Evolutionary conservation across 176 grass and related monocot genomes (phyloP), one percentile per base, ranked within the genome.

Genomic region (Canna indica): DNA sequence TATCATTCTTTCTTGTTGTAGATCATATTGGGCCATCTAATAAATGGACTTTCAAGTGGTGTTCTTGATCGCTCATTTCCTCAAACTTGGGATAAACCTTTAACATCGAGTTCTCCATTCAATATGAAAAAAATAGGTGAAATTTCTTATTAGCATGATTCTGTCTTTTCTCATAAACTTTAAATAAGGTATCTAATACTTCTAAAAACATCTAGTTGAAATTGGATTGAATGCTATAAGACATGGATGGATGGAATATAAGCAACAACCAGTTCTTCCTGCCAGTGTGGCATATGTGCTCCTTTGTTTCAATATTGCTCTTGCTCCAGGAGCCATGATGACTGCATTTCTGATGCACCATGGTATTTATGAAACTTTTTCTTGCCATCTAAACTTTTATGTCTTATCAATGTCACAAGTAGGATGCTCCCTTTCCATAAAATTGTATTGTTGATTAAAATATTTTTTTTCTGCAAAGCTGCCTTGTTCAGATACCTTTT

Each of bases 201-300:
- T 62, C 15, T 24, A 54, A 26, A 10, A 16, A 28, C 26, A n/a
- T 47, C 16, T 60, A 81, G 72, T 32, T 18, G 41, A 11, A 48
- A 32, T 63, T 36, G 83, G 72, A 25, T 3, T 24, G 68, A 64
- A n/a, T 3, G 73, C 77, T 39, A 63, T 81, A 59, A 81, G 80
- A 73, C 58, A 14, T 27, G 77, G 80, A 3, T 90, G 87, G 87
- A 28, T 13, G 3, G 87, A 86, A 64, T 86, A 86, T 67, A 22
- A 76, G 76, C 20, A 53, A 13, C 77, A 85, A 52, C 83, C 83
- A 22, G 83, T 86, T 30, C 83, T 90, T 56, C 80, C 87, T 31
- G 87, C 87, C 45, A 90, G 83, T 78, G 72, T 90, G 28, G 71
- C 87, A 35, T 90, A 86, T 75, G 87, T 90, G 70, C 77, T 90